Evolutionary conservation across 495 filamentous ascomycete species (phyloP).

Genomic region (Aspergillus leporis): DNA sequence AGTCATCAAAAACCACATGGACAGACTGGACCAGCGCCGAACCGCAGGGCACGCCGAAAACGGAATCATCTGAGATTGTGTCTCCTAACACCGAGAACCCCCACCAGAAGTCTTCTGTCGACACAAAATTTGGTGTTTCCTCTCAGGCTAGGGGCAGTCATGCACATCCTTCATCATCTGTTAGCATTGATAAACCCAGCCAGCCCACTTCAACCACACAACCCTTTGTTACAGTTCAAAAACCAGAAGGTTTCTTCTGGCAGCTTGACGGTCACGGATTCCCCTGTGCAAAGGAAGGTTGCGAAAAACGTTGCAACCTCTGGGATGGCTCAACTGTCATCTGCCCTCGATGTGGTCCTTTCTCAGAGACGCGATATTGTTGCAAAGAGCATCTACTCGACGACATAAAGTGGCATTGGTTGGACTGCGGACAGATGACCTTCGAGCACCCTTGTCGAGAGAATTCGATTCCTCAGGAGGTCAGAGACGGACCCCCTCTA

Average conservation of each 20-base stretch:
- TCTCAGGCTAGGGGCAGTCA: slow-evolving; percentile 12
- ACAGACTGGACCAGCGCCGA: background rate
- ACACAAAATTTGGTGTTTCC: background rate
- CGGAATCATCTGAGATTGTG: slow-evolving; percentile 6
- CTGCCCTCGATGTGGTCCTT: slow-evolving; percentile 49
- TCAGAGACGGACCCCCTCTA: slow-evolving; percentile 25
- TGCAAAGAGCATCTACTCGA: slow-evolving; percentile 34
- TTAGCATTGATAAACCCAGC: background rate
- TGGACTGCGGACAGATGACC: slow-evolving; percentile 23
- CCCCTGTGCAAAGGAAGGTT: slow-evolving; percentile 29
- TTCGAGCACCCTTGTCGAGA: slow-evolving; percentile 20
- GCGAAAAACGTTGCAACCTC: slow-evolving; percentile 53
- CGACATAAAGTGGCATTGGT: slow-evolving; percentile 39
- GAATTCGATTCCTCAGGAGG: slow-evolving; percentile 20
- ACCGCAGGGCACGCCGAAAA: slow-evolving; percentile 10
- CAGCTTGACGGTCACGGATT: slow-evolving; percentile 28
- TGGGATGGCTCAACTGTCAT: slow-evolving; percentile 37
- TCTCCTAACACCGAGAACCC: background rate
- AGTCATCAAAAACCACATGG: background rate
- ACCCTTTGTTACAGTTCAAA: slow-evolving; percentile 5
- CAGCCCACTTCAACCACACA: background rate
- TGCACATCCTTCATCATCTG: slow-evolving; percentile 16
- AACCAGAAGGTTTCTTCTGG: slow-evolving; percentile 23
- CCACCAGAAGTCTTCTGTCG: background rate
- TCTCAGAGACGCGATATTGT: slow-evolving; percentile 42